phyloP scores from a whole-genome alignment of 2,329 filamentous ascomycete genomes.

The Lasiodiplodia citricola region DNA sequence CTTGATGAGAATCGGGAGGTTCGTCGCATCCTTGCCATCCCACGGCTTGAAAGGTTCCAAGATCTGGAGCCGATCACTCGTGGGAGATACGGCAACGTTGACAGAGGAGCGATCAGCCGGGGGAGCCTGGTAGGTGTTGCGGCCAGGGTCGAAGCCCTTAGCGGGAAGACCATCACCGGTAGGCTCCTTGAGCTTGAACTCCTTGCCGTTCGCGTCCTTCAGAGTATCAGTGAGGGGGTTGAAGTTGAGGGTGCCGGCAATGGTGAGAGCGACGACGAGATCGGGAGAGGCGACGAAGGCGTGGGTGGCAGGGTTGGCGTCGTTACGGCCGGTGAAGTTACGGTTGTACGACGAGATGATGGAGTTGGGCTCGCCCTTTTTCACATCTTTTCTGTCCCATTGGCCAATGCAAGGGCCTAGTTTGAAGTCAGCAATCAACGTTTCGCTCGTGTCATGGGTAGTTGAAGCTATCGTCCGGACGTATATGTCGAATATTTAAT shows the following conservation, averaged over 20 bases:
- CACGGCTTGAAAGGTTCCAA: slow-evolving; percentile 84
- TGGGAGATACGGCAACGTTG: slow-evolving; percentile 81
- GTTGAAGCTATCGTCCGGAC: no score
- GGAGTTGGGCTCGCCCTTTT: slow-evolving; percentile 94
- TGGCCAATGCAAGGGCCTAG: slow-evolving; percentile 54
- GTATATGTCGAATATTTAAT: no score
- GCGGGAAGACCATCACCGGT: slow-evolving; percentile 80
- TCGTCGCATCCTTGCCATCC: slow-evolving; percentile 86
- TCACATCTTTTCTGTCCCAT: slow-evolving; percentile 92
- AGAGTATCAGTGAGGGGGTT: slow-evolving; percentile 92
- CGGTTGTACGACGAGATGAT: slow-evolving; percentile 99
- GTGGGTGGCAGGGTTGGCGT: slow-evolving; percentile 93
- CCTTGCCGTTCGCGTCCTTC: slow-evolving; percentile 94
- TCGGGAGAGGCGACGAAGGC: slow-evolving; percentile 92
- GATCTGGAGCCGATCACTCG: slow-evolving; percentile 92
- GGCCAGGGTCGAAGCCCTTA: slow-evolving; percentile 85
- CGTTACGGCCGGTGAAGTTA: slow-evolving; percentile 98
- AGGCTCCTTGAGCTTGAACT: slow-evolving; percentile 85
- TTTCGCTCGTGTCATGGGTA: no score
- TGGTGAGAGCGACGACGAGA: slow-evolving; percentile 82
- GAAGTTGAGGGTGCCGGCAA: slow-evolving; percentile 86
- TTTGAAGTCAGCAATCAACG: no score
- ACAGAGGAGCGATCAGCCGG: slow-evolving; percentile 77
- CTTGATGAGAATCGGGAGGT: slow-evolving; percentile 96
- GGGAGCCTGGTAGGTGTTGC: slow-evolving; percentile 95